Evolutionary conservation across 176 grass and related monocot species (phyloP).

Genomic region (Carex kokanica): DNA sequence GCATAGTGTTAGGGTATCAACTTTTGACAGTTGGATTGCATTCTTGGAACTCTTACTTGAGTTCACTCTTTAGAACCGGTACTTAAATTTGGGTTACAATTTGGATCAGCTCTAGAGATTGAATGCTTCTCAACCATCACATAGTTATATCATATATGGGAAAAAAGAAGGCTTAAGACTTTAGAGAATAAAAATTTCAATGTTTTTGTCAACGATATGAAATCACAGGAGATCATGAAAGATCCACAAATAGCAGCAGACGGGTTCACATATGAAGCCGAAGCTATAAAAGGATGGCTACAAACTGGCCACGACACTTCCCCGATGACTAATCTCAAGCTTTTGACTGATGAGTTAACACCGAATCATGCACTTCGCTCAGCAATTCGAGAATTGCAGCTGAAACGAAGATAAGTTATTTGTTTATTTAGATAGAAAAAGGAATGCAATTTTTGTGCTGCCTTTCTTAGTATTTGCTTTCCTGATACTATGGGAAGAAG

Average conservation of each 20-base stretch:
- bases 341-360: constrained; percentile 38
- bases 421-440: neutral
- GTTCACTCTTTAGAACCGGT: neutral
- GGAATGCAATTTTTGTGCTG: neutral
- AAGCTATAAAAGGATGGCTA: constrained; percentile 68
- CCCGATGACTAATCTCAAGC: constrained; percentile 85
- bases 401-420: neutral
- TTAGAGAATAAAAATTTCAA: neutral
- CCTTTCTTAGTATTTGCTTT: neutral
- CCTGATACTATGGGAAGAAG: neutral
- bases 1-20: neutral
- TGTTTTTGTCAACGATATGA: neutral
- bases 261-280: constrained; percentile 85
- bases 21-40: neutral
- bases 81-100: neutral
- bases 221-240: constrained; percentile 63
- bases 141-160: neutral
- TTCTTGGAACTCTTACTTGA: neutral
- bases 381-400: constrained; percentile 60
- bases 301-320: constrained; percentile 48
- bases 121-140: neutral
- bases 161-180: neutral
- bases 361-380: constrained; percentile 75
- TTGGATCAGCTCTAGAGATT: neutral
- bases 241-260: constrained; percentile 83